These are phyloP conservation scores for Penicillium malachiteum DNA, from an alignment of 495 filamentous ascomycete genomes.

Conservation along the genomic window DNA sequence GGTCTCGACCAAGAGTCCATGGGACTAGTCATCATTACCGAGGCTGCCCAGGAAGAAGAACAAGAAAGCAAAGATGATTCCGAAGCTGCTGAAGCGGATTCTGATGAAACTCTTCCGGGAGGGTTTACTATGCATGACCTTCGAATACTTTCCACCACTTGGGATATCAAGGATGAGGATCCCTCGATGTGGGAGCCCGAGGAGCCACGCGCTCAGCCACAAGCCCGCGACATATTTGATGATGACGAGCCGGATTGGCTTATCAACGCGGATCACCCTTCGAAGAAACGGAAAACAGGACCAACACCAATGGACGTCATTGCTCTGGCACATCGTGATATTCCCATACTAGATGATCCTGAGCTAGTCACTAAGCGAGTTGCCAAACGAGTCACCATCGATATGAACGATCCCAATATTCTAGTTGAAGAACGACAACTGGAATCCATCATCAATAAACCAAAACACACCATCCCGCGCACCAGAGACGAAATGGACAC, in stretches of 20 bases:
- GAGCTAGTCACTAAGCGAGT: slow-evolving; percentile 62
- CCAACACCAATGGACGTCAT: slow-evolving; percentile 40
- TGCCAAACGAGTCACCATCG: slow-evolving; percentile 75
- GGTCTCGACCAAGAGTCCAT: slow-evolving; percentile 54
- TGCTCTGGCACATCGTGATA: slow-evolving; percentile 43
- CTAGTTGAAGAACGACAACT: slow-evolving; percentile 67
- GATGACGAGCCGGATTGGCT: slow-evolving; percentile 47
- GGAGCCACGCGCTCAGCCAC: slow-evolving; percentile 15
- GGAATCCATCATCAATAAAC: slow-evolving; percentile 44
- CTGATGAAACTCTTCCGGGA: slow-evolving; percentile 47
- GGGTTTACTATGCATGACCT: slow-evolving; percentile 74
- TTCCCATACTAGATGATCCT: slow-evolving; percentile 60
- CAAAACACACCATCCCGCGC: slow-evolving; percentile 33
- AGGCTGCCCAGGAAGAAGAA: slow-evolving; percentile 51
- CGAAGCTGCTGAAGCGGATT: slow-evolving; percentile 56
- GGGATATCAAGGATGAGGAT: slow-evolving; percentile 59
- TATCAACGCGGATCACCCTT: slow-evolving; percentile 41
- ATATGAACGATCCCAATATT: slow-evolving; percentile 86
- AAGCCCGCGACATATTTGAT: slow-evolving; percentile 27
- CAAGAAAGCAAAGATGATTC: slow-evolving; percentile 59
- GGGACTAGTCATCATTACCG: slow-evolving; percentile 57
- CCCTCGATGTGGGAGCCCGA: slow-evolving; percentile 31
- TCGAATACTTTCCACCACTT: slow-evolving; percentile 77
- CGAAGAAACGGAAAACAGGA: slow-evolving; percentile 52
- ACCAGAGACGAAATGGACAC: slow-evolving; percentile 40